Evolutionary conservation across 257 asterid genomes (phyloP).

Genomic region (Rhazya stricta): DNA sequence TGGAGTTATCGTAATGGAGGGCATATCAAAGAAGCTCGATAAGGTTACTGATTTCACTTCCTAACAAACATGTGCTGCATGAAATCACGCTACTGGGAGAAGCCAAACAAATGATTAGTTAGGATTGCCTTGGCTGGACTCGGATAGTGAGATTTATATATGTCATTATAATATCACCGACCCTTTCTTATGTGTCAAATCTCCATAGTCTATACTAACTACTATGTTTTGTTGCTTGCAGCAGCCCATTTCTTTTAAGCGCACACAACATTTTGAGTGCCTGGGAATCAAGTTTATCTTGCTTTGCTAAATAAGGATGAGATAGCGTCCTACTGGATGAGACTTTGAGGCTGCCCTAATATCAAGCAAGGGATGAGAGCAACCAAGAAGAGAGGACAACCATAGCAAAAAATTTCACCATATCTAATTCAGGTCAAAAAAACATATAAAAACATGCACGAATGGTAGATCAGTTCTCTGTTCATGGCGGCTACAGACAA

Average conservation of each 20-base stretch:
- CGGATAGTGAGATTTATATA: background rate
- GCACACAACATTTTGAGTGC: background rate
- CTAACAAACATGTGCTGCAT: background rate
- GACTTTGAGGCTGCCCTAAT: background rate
- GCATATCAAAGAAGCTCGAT: background rate
- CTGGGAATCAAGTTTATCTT: background rate
- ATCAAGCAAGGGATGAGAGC: too few relatives aligned
- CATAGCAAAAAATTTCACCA: too few relatives aligned
- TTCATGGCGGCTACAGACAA: background rate
- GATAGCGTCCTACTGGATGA: background rate
- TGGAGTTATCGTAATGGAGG: background rate
- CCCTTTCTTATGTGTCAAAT: background rate
- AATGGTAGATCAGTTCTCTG: background rate
- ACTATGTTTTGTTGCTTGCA: background rate
- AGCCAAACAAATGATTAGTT: background rate
- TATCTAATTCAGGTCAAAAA: too few relatives aligned
- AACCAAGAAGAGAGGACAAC: too few relatives aligned
- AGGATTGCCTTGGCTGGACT: slow-evolving; percentile 1
- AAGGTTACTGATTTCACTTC: background rate
- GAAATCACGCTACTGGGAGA: background rate
- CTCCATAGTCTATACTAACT: background rate
- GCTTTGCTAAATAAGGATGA: background rate
- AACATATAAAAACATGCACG: too few relatives aligned
- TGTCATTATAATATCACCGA: slow-evolving; percentile 12
- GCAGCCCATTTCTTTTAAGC: background rate